Base-by-base conservation (phyloP, 202 grass and related monocot species). In the Cymbopogon flexuosus region DNA sequence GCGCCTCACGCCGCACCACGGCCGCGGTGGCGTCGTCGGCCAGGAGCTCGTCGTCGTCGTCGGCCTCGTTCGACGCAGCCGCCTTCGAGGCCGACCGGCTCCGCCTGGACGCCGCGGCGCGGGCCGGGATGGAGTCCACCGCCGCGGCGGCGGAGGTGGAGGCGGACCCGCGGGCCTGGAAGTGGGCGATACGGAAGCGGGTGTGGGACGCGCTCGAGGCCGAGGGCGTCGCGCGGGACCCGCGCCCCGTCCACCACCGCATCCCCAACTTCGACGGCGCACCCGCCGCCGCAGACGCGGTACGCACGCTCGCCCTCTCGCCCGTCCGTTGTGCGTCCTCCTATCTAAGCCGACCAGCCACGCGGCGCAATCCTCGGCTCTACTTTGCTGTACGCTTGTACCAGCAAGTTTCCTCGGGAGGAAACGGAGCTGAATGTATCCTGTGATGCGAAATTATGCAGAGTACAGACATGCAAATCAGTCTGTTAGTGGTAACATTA, bases 261-360 rank as follows among this genome's bases (percentile, higher is more conserved):
- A 94, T 97, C 81, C 91, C 95, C 83, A 98, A 91, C 67, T 98
- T 98, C 75, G 84, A 82, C 31, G 84, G 95, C 58, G 88, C 90
- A 5, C 84, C 78, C 13, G 62, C 65, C 1, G 94, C 89, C 23
- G 91, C 91, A 2, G 89, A 92, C 3, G 61, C 76, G 82, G 91
- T 97, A 51, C 49, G 51, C 34, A 40, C 36, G 0, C 30, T 34
- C 23, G 18, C 5, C 13, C 23, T 22, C 8, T 63, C 10, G 35
- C 21, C 1, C 33, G 2, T 31, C 29, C 46, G 15, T 34, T 51
- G 8, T 34, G 15, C 27, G 27, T 1, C 3, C 22, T 46, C 40
- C 40, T 12, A 43, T 12, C 27, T 51, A 51, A 5, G 45, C 14
- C 14, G 3, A 47, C 14, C 14, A 16, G 45, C 45, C 14, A 1